phyloP scores from a whole-genome alignment of 2,329 filamentous ascomycete species.

The Ophiostoma ulmi region DNA sequence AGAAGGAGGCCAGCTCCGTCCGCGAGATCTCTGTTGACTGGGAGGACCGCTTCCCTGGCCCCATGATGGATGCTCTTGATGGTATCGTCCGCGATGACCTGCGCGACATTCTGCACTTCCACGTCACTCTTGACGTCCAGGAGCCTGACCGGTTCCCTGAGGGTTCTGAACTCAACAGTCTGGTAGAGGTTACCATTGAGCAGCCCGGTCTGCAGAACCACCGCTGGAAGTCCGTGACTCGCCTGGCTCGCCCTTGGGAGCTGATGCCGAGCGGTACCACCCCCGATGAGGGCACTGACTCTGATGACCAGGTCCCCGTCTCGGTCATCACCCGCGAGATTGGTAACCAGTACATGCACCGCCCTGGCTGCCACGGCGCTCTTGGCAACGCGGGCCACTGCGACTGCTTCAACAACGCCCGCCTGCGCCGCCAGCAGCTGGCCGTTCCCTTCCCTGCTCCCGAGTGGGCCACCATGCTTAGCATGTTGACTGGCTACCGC shows the following conservation, averaged over 20 bases:
- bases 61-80: slow-evolving; percentile 49
- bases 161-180: slow-evolving; percentile 55
- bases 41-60: slow-evolving; percentile 52
- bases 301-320: slow-evolving; percentile 30
- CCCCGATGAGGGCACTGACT: slow-evolving; percentile 21
- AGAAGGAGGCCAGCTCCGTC: slow-evolving; percentile 52
- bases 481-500: slow-evolving; percentile 51
- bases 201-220: slow-evolving; percentile 50
- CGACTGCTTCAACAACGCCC: slow-evolving; percentile 45
- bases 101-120: slow-evolving; percentile 57
- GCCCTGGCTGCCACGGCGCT: slow-evolving; percentile 43
- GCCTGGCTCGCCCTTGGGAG: slow-evolving; percentile 53
- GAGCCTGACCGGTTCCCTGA: slow-evolving; percentile 53
- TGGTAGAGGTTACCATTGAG: slow-evolving; percentile 55
- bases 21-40: slow-evolving; percentile 51
- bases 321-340: slow-evolving; percentile 48
- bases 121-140: slow-evolving; percentile 55
- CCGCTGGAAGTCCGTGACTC: slow-evolving; percentile 57
- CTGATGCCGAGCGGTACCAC: slow-evolving; percentile 34
- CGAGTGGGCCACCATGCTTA: slow-evolving; percentile 55
- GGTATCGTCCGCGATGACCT: slow-evolving; percentile 46
- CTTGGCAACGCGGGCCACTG: slow-evolving; percentile 37
- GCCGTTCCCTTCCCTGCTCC: slow-evolving; percentile 54
- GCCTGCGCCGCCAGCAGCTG: slow-evolving; percentile 42
- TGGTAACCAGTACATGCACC: slow-evolving; percentile 46